Conservation (phyloP, 139 green algal genomes). For the Chlamydomonas sphaeroides region DNA sequence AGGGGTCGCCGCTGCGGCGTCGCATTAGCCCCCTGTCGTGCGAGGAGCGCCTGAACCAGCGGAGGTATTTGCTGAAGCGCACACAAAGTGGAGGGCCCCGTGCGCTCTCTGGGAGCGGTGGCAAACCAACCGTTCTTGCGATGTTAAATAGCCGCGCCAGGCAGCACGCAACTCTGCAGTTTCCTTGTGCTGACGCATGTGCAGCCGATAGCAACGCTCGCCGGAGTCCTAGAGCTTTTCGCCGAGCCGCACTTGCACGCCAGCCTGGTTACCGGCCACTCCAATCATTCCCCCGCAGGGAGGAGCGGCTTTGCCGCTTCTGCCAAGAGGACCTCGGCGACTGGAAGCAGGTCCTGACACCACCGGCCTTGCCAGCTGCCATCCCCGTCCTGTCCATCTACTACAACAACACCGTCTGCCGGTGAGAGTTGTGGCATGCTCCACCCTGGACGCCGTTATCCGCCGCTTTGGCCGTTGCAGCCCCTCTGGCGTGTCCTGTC, state of each 20-base stretch:
- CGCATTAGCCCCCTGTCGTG: neutral
- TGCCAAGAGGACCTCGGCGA: constrained; percentile 7
- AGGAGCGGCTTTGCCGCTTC: constrained; percentile 35
- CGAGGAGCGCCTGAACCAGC: too few relatives aligned
- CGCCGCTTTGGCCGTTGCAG: neutral
- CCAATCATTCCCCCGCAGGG: neutral
- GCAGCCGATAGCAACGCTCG: neutral
- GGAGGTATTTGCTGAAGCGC: too few relatives aligned
- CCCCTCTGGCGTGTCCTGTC: neutral
- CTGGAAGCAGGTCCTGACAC: constrained; percentile 31
- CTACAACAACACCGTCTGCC: constrained; percentile 45
- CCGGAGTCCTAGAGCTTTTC: neutral
- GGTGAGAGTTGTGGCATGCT: neutral
- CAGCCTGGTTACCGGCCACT: too few relatives aligned
- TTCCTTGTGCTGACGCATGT: neutral
- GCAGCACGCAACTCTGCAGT: too few relatives aligned
- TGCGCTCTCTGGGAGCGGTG: too few relatives aligned
- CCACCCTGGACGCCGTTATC: neutral
- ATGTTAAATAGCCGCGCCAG: too few relatives aligned
- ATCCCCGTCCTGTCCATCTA: constrained; percentile 37
- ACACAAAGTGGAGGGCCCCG: too few relatives aligned
- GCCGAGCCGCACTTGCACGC: too few relatives aligned
- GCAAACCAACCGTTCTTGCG: too few relatives aligned
- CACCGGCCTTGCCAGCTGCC: neutral
- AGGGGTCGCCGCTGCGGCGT: neutral